These are phyloP conservation scores for Cnidoscolus chayamansa DNA, from an alignment of 441 rosid species.

Conservation along the genomic window DNA sequence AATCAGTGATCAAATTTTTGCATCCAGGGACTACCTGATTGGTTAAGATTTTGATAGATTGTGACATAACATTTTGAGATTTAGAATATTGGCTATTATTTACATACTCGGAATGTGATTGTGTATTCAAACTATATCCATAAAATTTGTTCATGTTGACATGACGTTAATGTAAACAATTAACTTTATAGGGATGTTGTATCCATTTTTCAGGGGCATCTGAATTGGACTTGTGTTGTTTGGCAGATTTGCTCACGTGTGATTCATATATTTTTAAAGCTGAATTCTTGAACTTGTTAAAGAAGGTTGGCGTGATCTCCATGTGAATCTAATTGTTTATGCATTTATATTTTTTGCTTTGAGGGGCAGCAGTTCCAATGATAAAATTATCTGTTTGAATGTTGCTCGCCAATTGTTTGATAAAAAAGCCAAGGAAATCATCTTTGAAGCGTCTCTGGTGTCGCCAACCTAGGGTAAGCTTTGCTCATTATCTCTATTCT, in stretches of 20 bases:
- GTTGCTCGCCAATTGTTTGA: background rate
- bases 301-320: no score
- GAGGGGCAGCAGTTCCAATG: background rate
- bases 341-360: background rate
- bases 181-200: conserved; percentile 3
- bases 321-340: background rate
- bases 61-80: conserved; percentile 20
- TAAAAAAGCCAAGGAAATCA: background rate
- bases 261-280: no score
- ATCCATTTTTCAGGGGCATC: background rate
- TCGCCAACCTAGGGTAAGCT: background rate
- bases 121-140: background rate
- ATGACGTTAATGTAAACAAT: background rate
- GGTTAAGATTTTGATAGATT: conserved; percentile 8
- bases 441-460: background rate
- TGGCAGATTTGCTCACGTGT: background rate
- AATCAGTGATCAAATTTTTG: conserved; percentile 21
- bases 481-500: background rate
- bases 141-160: background rate
- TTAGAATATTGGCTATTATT: conserved; percentile 20
- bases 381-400: no score
- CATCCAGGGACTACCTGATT: background rate
- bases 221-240: background rate
- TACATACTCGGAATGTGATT: background rate
- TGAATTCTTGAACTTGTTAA: no score